Evolutionary conservation across 129 eudicot species (phyloP).

Genomic region (Arctium minus): DNA sequence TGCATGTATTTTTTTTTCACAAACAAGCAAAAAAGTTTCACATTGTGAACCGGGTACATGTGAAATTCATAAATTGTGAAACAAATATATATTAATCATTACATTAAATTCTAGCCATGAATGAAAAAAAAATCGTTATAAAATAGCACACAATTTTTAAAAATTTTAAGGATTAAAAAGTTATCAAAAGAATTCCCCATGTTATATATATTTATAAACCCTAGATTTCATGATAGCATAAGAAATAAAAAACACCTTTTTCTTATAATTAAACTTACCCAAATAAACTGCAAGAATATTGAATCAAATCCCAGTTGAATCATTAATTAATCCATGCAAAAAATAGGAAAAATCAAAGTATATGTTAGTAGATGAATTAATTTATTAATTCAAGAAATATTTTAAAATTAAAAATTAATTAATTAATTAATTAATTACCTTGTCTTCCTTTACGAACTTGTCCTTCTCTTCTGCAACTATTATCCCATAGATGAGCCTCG

Average conservation of each 20-base stretch:
- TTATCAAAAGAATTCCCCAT: too few species aligned
- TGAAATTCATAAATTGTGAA: too few species aligned
- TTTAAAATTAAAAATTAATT: background rate
- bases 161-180: too few species aligned
- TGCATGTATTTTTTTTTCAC: too few species aligned
- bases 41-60: too few species aligned
- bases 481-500: slow-evolving; percentile 99
- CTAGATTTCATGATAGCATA: slow-evolving; percentile 10
- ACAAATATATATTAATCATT: too few species aligned
- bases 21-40: too few species aligned
- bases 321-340: slow-evolving; percentile 28
- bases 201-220: background rate
- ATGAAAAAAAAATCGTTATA: too few species aligned
- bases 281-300: slow-evolving; percentile 73
- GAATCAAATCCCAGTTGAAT: slow-evolving; percentile 32
- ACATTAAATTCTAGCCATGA: too few species aligned
- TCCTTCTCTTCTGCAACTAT: slow-evolving; percentile 97
- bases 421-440: slow-evolving; percentile 41
- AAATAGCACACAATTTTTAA: too few species aligned
- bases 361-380: slow-evolving; percentile 16
- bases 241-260: slow-evolving; percentile 25
- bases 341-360: background rate
- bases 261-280: slow-evolving; percentile 50
- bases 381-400: background rate
- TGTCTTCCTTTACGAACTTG: slow-evolving; percentile 98